These are phyloP conservation scores for Ceratobasidium sp. DNA, from an alignment of 1,284 basidiomycete species.

Conservation along the genomic window DNA sequence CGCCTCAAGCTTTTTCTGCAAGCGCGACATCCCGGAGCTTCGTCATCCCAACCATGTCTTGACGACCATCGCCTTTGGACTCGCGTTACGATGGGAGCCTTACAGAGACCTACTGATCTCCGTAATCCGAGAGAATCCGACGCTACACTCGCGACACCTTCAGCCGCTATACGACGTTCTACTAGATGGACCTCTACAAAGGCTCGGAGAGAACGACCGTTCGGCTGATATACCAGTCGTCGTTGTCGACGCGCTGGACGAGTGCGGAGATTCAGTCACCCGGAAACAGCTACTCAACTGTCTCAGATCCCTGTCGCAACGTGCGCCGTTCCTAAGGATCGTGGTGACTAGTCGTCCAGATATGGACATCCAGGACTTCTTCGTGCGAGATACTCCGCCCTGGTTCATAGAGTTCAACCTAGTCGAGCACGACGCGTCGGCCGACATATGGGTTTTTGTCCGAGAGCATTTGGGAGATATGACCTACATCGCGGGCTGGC, in stretches of 20 bases:
- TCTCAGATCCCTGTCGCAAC: not conserved
- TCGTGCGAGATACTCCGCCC: too few species aligned
- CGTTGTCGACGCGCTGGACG: conserved; percentile 43
- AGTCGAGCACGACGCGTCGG: not conserved
- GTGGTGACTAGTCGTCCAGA: conserved; percentile 44
- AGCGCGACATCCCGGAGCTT: not conserved
- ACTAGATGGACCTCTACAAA: not conserved
- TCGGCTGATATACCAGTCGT: not conserved
- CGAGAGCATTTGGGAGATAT: too few species aligned
- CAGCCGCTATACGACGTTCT: too few species aligned
- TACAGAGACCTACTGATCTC: not conserved
- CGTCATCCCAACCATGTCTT: too few species aligned
- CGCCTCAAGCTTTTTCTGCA: conserved; percentile 18
- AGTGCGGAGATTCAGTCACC: conserved; percentile 12
- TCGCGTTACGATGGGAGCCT: not conserved
- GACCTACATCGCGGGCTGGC: too few species aligned
- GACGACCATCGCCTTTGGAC: not conserved
- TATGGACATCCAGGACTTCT: conserved; percentile 4
- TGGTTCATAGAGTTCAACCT: not conserved
- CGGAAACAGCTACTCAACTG: not conserved
- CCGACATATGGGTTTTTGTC: not conserved
- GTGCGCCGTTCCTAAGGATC: not conserved
- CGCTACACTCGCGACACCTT: not conserved
- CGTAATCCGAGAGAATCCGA: not conserved
- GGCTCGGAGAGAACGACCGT: not conserved